Percentiles rank a stretch among this genome's conserved stretches.
These are phyloP conservation scores for Solanum hybrid DNA, from an alignment of 305 asterid species.

Conservation along the genomic window DNA sequence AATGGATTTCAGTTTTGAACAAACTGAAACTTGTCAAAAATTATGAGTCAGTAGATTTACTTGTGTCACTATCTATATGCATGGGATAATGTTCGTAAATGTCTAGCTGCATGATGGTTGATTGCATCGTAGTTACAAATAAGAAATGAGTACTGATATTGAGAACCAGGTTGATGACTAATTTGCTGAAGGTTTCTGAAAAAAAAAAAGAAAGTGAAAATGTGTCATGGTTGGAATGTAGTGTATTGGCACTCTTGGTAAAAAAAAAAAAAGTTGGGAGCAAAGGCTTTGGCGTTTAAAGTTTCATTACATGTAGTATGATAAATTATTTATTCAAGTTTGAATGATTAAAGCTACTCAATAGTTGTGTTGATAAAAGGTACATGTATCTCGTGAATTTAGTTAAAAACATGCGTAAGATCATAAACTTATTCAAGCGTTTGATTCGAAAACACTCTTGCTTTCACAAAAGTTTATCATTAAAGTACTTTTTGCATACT, in stretches of 20 bases:
- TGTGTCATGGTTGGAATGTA: background rate
- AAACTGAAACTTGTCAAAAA: background rate
- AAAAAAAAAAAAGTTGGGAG: background rate
- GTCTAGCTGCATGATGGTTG: background rate
- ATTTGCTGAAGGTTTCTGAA: background rate
- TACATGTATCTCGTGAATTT: background rate
- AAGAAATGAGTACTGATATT: background rate
- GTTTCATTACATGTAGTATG: background rate
- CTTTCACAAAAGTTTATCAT: background rate
- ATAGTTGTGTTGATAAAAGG: background rate
- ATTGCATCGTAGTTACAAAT: background rate
- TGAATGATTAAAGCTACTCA: background rate
- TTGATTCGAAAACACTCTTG: background rate
- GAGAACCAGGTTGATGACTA: background rate
- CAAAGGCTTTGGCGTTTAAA: background rate
- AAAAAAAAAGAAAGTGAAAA: background rate
- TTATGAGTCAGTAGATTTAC: background rate
- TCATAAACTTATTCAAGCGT: background rate
- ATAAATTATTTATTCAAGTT: background rate
- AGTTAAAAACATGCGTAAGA: background rate
- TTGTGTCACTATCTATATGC: background rate
- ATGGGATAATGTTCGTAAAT: background rate
- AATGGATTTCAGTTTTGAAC: background rate
- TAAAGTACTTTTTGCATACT: background rate
- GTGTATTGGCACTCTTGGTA: background rate